phyloP scores from a whole-genome alignment of 2,329 filamentous ascomycete species.

The Fusarium nodosum region DNA sequence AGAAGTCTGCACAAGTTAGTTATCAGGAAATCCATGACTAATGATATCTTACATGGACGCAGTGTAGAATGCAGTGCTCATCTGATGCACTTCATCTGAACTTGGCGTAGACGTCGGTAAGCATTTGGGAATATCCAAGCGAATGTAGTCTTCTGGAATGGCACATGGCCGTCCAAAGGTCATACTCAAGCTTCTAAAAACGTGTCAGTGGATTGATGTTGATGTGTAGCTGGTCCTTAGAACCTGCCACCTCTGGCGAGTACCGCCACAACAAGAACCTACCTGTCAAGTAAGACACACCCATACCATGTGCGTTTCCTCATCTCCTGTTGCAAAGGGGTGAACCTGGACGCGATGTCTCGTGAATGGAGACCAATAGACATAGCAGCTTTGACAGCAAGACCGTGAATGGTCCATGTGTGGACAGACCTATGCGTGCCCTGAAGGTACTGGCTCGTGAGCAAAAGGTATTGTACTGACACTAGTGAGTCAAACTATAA shows the following conservation, averaged over 20 bases:
- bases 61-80: constrained; percentile 35
- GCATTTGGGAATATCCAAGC: constrained; percentile 17
- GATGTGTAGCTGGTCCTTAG: too few relatives aligned
- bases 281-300: constrained; percentile 39
- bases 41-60: constrained; percentile 14
- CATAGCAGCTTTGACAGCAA: constrained; percentile 64
- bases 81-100: background rate
- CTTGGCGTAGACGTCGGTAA: background rate
- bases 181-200: constrained; percentile 28
- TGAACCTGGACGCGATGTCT: constrained; percentile 53
- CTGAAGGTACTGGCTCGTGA: constrained; percentile 66
- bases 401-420: constrained; percentile 67
- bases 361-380: constrained; percentile 65
- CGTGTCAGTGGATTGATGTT: background rate
- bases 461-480: constrained; percentile 62
- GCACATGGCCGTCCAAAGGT: constrained; percentile 35
- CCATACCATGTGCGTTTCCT: constrained; percentile 62
- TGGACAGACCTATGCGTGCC: constrained; percentile 66
- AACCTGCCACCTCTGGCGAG: too few relatives aligned
- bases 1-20: constrained; percentile 7
- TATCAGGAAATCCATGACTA: rapidly evolving
- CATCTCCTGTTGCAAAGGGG: constrained; percentile 61
- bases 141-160: constrained; percentile 38
- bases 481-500: too few relatives aligned
- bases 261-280: background rate